Evolutionary conservation across 1,284 basidiomycete species (phyloP), one percentile per base, ranked within the genome.

Genomic region (Boletellus deceptivus): DNA sequence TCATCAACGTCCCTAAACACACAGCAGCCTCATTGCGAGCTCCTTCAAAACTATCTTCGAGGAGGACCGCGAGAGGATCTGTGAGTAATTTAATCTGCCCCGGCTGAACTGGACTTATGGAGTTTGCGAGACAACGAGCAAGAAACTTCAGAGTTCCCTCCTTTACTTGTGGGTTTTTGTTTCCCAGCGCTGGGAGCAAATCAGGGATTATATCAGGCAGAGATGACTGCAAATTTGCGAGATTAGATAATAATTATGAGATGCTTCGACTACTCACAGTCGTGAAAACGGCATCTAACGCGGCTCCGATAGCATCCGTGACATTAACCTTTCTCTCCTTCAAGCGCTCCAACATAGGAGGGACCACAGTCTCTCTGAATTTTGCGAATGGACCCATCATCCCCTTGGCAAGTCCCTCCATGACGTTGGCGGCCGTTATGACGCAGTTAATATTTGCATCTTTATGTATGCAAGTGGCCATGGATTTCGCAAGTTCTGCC

Each of bases 381-480:
- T 82, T 80, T 14, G 81, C 86, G 68, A 98, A 98, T 2, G 80
- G 72, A 6, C 65, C 65, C 72, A 84, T 84, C 60, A 98, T 73
- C 16, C 91, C 93, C 59, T 86, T 89, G 5, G 94, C 93, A 41
- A 99, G 74, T 6, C 83, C 85, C 60, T 96, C 93, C 55, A 98
- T 72, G 60, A 93, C 89, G 47, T 84, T 84, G 20, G 94, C 90
- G 0, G 94, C 93, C 33, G 84, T 81, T 63, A 93, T 90, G 46
- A 98, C 96, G 65, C 97, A 98, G 61, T 93, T 93, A 64, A 99
- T 89, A 68, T 99, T 99, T 27, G 93, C 89, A 68, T 99, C 97
- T 57, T 83, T 84, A 50, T 91, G 84, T 60, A 98, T 86, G 53
- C 92, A 86, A 29, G 81, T 76, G 0, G 92, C 91, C 20, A 98